Base-by-base conservation (phyloP, 768 basidiomycete genomes). In the Psilocybe cubensis region DNA sequence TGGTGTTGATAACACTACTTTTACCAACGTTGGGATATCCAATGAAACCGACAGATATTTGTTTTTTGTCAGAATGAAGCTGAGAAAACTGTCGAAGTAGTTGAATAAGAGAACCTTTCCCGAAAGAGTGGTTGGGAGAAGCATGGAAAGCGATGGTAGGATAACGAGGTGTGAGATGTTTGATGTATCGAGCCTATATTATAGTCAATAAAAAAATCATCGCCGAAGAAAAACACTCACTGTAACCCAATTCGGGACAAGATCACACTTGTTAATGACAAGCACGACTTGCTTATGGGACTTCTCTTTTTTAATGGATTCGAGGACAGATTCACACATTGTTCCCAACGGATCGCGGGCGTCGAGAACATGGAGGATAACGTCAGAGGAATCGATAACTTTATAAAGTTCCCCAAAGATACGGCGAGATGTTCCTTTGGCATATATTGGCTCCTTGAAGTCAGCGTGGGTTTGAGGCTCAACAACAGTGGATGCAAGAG, bases 401-500 rank as follows among this genome's bases (percentile, higher is more conserved):
- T 99, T 99, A 83, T 99, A 98, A 6, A 98, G 79, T 72, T 99
- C 96, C 57, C 95, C 96, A 74, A 97, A 98, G 59, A 99, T 99
- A 20, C 96, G 88, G 31, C 91, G 82, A 10, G 94, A 96, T 1
- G 96, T 98, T 33, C 96, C 96, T 73, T 98, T 98, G 49, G 89
- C 85, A 67, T 94, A 97, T 56, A 96, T 94, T 9, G 95, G 94
- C 64, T 96, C 95, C 64, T 88, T 87, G 65, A 84, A 82, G 66
- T 92, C 89, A 1, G 91, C 89, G 61, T 93, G 88, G 0, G 87
- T 89, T 52, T 80, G 79, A 52, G 79, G 76, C 56, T 83, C 83
- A 1, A 75, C 74, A 9, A 82, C 67, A 0, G 82, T 73, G 4
- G 81, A 83, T 28, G 79, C 78, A 40, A 79, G 69, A 9, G 82